Conservation (phyloP, 2,329 filamentous ascomycete species). For the Aureobasidium sp. region DNA sequence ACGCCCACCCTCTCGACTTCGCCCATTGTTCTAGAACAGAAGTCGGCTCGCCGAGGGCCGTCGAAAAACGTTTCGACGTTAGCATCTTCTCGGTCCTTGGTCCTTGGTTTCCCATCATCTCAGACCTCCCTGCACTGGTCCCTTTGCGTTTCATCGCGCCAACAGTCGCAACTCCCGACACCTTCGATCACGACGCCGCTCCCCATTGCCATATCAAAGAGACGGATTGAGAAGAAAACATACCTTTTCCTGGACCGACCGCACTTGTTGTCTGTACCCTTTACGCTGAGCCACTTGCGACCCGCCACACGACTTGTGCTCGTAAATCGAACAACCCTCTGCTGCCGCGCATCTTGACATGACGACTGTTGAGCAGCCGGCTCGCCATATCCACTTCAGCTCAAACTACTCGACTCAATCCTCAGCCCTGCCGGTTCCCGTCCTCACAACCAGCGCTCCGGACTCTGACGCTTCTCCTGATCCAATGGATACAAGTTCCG, state of each 20-base stretch:
- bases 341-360: constrained; percentile 7
- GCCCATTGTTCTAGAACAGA: constrained; percentile 9
- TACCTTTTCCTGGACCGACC: background rate
- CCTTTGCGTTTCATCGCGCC: background rate
- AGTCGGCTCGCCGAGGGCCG: constrained; percentile 1
- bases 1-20: constrained; percentile 1
- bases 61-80: constrained; percentile 7
- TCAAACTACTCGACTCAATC: background rate
- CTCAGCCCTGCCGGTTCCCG: constrained; percentile 30
- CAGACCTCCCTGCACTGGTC: background rate
- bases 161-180: background rate
- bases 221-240: background rate
- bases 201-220: background rate
- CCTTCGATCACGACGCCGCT: background rate
- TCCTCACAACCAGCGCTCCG: constrained; percentile 39
- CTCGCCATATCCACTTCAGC: constrained; percentile 8
- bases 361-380: constrained; percentile 11
- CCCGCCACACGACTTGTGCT: background rate
- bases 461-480: constrained; percentile 39
- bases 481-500: constrained; percentile 47
- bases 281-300: background rate
- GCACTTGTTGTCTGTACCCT: background rate
- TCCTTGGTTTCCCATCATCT: background rate
- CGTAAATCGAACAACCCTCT: background rate
- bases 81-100: background rate